phyloP scores from a whole-genome alignment of 2,329 filamentous ascomycete species.

The Penicillium sp. region DNA sequence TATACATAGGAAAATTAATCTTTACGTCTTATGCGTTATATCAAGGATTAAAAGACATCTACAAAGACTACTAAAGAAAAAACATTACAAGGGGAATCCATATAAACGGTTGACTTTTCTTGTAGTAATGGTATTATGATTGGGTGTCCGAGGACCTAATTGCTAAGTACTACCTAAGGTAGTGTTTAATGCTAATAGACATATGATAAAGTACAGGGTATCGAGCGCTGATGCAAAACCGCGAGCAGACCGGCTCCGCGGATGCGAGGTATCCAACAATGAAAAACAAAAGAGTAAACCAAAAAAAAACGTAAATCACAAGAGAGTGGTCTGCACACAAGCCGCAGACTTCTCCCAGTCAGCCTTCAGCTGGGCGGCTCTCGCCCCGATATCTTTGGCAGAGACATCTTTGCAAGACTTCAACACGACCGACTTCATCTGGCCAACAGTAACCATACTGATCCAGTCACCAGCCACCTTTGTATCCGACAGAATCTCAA shows the following conservation, averaged over 20 bases:
- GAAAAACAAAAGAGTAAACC: constrained; percentile 12
- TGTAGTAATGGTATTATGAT: constrained; percentile 12
- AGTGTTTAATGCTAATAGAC: constrained; percentile 13
- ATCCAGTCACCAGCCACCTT: constrained; percentile 52
- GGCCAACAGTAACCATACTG: constrained; percentile 46
- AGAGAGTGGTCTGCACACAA: constrained; percentile 11
- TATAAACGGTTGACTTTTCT: neutral
- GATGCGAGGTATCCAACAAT: constrained; percentile 23
- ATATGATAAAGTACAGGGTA: constrained; percentile 24
- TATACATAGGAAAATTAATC: neutral
- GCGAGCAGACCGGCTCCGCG: constrained; percentile 24
- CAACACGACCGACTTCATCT: constrained; percentile 48
- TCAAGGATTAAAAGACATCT: neutral
- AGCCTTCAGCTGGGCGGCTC: constrained; percentile 30
- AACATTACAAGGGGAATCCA: neutral
- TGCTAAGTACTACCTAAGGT: constrained; percentile 11
- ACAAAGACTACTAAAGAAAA: neutral
- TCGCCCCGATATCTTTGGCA: constrained; percentile 36
- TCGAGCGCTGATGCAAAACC: constrained; percentile 29
- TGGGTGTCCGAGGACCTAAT: constrained; percentile 20
- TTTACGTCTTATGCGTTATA: neutral
- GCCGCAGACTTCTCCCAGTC: constrained; percentile 24
- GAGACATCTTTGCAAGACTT: constrained; percentile 41
- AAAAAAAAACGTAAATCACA: constrained; percentile 10
- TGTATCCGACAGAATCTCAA: constrained; percentile 48